Percentiles rank a stretch among this genome's conserved stretches.
Conservation (phyloP, 2,329 filamentous ascomycete species). For the Waltergamsia citrina region DNA sequence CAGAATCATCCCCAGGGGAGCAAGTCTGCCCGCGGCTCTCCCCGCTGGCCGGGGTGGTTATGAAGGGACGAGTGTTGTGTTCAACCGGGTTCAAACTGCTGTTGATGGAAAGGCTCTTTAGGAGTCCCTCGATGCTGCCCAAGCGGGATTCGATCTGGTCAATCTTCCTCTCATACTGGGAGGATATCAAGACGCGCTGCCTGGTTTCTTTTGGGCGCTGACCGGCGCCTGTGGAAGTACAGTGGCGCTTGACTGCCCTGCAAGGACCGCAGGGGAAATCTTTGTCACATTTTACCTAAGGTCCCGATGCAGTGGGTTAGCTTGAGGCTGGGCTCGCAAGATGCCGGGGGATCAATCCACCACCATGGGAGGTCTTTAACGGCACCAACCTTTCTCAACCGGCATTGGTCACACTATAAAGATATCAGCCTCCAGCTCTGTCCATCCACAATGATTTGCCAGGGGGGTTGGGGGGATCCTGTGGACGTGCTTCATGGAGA, state of each 20-base stretch:
- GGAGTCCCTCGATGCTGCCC: conserved; percentile 32
- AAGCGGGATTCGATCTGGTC: conserved; percentile 35
- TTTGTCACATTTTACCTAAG: conserved; percentile 49
- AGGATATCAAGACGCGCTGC: conserved; percentile 49
- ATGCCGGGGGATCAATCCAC: no score
- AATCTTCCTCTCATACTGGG: conserved; percentile 50
- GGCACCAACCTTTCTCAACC: conserved; percentile 29
- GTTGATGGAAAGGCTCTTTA: conserved; percentile 24
- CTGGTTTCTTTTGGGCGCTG: conserved; percentile 45
- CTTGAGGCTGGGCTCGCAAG: no score
- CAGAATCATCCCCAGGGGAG: conserved; percentile 25
- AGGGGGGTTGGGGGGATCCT: conserved; percentile 1
- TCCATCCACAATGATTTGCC: background rate
- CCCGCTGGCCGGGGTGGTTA: no score
- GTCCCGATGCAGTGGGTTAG: background rate
- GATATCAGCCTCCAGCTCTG: conserved; percentile 1
- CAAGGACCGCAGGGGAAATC: conserved; percentile 50
- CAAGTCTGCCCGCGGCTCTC: conserved; percentile 9
- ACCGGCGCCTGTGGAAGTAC: conserved; percentile 43
- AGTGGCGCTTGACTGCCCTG: conserved; percentile 39
- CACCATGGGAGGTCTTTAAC: no score
- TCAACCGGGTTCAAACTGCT: no score
- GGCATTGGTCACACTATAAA: conserved; percentile 34
- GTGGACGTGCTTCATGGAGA: no score
- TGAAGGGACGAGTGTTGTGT: no score